Percentiles rank a stretch among this genome's conserved stretches.
These are phyloP conservation scores for Bauhinia variegata DNA, from an alignment of 306 rosid species.

Conservation along the genomic window DNA sequence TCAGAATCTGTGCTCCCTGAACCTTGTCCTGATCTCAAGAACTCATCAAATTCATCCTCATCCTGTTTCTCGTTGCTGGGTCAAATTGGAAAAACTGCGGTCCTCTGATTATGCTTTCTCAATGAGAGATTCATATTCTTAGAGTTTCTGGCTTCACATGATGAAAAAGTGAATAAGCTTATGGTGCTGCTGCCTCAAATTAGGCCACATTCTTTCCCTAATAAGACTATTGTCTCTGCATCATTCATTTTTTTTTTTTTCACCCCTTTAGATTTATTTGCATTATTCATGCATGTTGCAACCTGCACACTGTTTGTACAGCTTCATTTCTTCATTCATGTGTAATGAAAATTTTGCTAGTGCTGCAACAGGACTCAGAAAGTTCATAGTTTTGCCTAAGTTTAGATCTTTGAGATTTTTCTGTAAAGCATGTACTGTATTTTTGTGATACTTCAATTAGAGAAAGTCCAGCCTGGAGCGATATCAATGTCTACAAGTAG, in stretches of 20 bases:
- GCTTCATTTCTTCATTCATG: conserved; percentile 84
- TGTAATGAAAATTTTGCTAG: conserved; percentile 94
- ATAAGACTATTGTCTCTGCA: conserved; percentile 64
- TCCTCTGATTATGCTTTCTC: conserved; percentile 50
- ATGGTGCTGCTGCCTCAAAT: conserved; percentile 38
- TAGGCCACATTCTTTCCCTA: conserved; percentile 68
- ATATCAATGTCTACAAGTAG: background rate
- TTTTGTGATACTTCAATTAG: conserved; percentile 34
- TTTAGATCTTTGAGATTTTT: conserved; percentile 33
- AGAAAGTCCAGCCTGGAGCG: conserved; percentile 27
- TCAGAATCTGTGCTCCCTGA: conserved; percentile 75
- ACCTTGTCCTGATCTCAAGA: conserved; percentile 71
- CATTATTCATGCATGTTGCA: conserved; percentile 58
- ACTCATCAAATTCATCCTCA: conserved; percentile 55
- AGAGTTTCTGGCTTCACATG: conserved; percentile 31
- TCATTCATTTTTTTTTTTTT: conserved; percentile 51
- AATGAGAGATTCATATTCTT: conserved; percentile 41
- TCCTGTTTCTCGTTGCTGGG: conserved; percentile 55
- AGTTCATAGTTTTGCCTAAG: conserved; percentile 36
- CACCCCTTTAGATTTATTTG: conserved; percentile 51
- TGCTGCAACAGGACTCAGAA: conserved; percentile 44
- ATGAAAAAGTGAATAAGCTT: conserved; percentile 40
- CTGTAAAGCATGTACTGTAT: conserved; percentile 47
- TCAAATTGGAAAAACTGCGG: conserved; percentile 51
- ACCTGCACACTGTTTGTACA: conserved; percentile 77